These are phyloP conservation scores for Penicillium occitanis DNA, from an alignment of 2,329 filamentous ascomycete species.

Conservation along the genomic window DNA sequence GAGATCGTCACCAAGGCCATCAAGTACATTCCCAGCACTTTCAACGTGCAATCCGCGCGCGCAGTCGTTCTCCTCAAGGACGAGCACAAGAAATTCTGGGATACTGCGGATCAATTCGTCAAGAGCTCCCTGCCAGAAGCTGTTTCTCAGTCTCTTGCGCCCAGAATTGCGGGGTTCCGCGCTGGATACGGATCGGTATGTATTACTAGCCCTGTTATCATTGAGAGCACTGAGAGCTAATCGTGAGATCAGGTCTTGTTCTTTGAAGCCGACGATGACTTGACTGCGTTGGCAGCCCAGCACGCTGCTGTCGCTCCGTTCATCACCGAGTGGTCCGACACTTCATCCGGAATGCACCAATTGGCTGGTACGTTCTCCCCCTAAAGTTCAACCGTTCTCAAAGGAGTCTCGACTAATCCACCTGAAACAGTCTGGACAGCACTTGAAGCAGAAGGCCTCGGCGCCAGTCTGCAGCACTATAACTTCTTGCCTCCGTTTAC, in stretches of 20 bases:
- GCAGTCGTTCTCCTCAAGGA: conserved; percentile 71
- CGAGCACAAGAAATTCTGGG: conserved; percentile 84
- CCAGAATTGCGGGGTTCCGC: conserved; percentile 56
- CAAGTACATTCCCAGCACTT: conserved; percentile 68
- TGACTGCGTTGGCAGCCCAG: conserved; percentile 6
- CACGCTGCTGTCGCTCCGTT: conserved; percentile 8
- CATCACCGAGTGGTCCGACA: conserved; percentile 15
- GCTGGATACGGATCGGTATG: conserved; percentile 72
- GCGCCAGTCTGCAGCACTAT: conserved; percentile 20
- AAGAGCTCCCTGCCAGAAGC: conserved; percentile 63
- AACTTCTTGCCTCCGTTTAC: conserved; percentile 9
- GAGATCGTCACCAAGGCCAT: conserved; percentile 47
- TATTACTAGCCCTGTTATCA: neutral
- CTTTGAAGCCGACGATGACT: conserved; percentile 15
- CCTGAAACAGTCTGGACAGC: conserved; percentile 18
- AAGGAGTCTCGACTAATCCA: neutral
- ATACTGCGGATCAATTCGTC: conserved; percentile 55
- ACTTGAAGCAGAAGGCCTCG: conserved; percentile 17
- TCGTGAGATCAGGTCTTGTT: conserved; percentile 11
- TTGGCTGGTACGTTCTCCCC: conserved; percentile 24
- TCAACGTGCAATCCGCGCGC: conserved; percentile 63
- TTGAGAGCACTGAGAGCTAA: neutral
- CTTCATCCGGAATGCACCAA: conserved; percentile 18
- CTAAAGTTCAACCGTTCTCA: neutral
- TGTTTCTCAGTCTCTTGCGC: conserved; percentile 40